Conservation (phyloP, 1,284 basidiomycete species). For the Cryptococcus sp. region DNA sequence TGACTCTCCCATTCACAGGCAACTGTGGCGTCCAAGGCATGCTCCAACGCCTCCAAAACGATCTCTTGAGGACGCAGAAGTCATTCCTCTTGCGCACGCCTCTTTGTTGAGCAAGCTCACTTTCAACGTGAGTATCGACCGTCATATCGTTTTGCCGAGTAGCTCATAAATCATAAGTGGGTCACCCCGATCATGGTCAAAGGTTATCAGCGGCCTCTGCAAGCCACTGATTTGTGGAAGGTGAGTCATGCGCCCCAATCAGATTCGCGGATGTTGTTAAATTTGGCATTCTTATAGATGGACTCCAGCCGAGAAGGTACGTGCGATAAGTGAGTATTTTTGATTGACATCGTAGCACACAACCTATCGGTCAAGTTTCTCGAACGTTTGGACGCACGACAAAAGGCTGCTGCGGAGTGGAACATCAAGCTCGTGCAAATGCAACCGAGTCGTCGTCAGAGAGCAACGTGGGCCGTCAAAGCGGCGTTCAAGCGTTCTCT, state of each 20-base stretch:
- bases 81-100: slow-evolving; percentile 64
- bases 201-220: slow-evolving; percentile 66
- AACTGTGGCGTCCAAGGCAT: slow-evolving; percentile 61
- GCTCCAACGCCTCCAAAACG: slow-evolving; percentile 63
- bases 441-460: slow-evolving; percentile 55
- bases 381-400: slow-evolving; percentile 30
- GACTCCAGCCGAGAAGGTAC: slow-evolving; percentile 57
- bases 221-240: slow-evolving; percentile 71
- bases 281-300: slow-evolving; percentile 52
- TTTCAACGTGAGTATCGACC: slow-evolving; percentile 53
- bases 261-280: background rate
- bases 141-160: too few relatives aligned
- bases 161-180: slow-evolving; percentile 30
- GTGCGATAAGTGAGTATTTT: slow-evolving; percentile 1
- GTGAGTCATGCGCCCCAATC: slow-evolving; percentile 18
- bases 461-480: slow-evolving; percentile 58
- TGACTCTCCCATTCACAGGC: slow-evolving; percentile 21
- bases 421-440: slow-evolving; percentile 33
- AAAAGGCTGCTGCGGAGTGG: slow-evolving; percentile 40
- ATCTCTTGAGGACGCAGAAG: slow-evolving; percentile 63
- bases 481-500: slow-evolving; percentile 40
- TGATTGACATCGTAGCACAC: slow-evolving; percentile 53
- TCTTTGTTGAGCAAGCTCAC: slow-evolving; percentile 64
- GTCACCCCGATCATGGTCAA: slow-evolving; percentile 67
- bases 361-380: slow-evolving; percentile 57